These are phyloP conservation scores for Boletus subluridellus DNA, from an alignment of 1,284 basidiomycete genomes.

Conservation along the genomic window DNA sequence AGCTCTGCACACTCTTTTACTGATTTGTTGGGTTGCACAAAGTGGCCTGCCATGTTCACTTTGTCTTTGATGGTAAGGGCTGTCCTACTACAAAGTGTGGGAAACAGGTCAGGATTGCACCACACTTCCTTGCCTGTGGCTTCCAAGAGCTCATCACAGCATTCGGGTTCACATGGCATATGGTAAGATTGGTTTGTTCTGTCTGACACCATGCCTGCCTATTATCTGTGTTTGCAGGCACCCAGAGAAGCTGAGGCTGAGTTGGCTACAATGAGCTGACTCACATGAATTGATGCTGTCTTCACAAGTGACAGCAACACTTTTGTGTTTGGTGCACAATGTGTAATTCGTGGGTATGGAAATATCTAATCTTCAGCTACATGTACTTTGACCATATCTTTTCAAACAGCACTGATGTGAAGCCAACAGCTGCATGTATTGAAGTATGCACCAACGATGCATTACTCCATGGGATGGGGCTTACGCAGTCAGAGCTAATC, in stretches of 20 bases:
- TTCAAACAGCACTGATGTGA: background rate
- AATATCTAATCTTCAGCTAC: background rate
- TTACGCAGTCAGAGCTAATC: background rate
- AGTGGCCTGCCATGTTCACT: background rate
- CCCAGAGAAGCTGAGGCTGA: too few relatives aligned
- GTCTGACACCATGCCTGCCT: background rate
- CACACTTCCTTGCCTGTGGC: background rate
- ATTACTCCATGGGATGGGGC: background rate
- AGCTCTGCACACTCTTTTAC: background rate
- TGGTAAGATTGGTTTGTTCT: background rate
- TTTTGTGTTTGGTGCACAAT: background rate
- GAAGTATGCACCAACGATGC: background rate
- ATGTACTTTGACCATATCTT: background rate
- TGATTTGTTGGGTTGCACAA: background rate
- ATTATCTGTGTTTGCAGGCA: too few relatives aligned
- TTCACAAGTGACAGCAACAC: background rate
- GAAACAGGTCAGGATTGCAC: too few relatives aligned
- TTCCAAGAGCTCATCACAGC: background rate
- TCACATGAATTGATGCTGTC: background rate
- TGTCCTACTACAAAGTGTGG: background rate
- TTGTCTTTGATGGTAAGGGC: background rate
- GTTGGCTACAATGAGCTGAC: background rate
- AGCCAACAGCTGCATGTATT: background rate
- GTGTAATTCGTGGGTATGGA: background rate
- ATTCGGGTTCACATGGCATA: background rate